Percentiles rank a stretch among this genome's conserved stretches.
These are phyloP conservation scores for Yamadazyma atlantica DNA, from an alignment of 1,139 yeast species.

Conservation along the genomic window DNA sequence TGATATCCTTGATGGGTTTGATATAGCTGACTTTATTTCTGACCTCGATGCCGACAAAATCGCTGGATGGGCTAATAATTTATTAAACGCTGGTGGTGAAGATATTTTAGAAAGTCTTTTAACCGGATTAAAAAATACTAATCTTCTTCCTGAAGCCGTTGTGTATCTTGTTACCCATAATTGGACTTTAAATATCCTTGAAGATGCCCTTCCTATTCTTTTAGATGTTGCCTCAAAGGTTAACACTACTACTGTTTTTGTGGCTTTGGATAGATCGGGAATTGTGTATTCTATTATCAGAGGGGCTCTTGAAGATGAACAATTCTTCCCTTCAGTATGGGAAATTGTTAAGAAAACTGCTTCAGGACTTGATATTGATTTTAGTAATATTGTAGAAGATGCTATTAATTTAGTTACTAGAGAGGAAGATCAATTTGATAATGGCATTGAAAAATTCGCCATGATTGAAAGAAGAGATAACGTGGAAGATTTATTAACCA, in stretches of 20 bases:
- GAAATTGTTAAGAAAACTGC: slow-evolving; percentile 23
- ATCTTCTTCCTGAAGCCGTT: slow-evolving; percentile 26
- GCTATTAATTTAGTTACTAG: slow-evolving; percentile 17
- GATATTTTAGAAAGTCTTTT: slow-evolving; percentile 27
- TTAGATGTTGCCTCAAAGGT: slow-evolving; percentile 18
- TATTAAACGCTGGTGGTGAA: slow-evolving; percentile 24
- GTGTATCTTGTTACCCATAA: slow-evolving; percentile 27
- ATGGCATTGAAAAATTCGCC: slow-evolving; percentile 9
- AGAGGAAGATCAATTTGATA: slow-evolving; percentile 4
- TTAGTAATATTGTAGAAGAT: slow-evolving; percentile 19
- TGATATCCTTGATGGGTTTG: slow-evolving; percentile 18
- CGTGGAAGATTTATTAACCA: slow-evolving; percentile 32
- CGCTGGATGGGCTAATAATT: slow-evolving; percentile 31
- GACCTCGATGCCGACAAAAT: slow-evolving; percentile 27
- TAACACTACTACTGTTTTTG: slow-evolving; percentile 31
- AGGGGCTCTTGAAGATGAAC: slow-evolving; percentile 24
- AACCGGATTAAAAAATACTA: slow-evolving; percentile 23
- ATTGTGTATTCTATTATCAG: slow-evolving; percentile 33
- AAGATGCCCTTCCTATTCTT: slow-evolving; percentile 18
- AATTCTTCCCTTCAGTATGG: slow-evolving; percentile 29
- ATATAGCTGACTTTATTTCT: slow-evolving; percentile 20
- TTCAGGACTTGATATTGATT: slow-evolving; percentile 20
- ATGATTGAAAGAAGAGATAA: slow-evolving; percentile 29
- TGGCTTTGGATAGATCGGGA: slow-evolving; percentile 34
- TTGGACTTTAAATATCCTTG: slow-evolving; percentile 22